Conservation (phyloP, 257 asterid genomes). For the Anisodus acutangulus region DNA sequence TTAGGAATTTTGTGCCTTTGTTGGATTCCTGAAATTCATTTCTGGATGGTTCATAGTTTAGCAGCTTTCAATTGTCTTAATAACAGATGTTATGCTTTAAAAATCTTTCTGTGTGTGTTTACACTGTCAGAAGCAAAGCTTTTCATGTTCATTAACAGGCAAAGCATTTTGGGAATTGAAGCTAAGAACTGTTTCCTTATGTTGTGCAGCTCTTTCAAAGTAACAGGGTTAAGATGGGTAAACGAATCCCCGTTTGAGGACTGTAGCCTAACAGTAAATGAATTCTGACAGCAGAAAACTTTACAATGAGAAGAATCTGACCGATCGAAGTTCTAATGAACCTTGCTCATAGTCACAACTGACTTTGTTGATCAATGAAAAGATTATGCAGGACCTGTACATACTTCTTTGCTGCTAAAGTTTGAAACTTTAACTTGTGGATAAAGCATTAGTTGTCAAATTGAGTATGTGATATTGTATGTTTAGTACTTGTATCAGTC, state of each 20-base stretch:
- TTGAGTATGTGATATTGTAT: background rate
- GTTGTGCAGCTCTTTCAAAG: conserved; percentile 46
- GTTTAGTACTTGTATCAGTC: background rate
- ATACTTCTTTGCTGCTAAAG: background rate
- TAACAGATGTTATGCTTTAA: background rate
- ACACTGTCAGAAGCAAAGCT: background rate
- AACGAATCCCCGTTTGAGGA: conserved; percentile 47
- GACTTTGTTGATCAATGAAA: no score
- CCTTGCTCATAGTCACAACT: no score
- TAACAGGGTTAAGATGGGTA: conserved; percentile 26
- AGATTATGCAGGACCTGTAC: background rate
- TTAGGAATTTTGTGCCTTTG: background rate
- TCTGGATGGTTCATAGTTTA: background rate
- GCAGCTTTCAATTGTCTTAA: background rate
- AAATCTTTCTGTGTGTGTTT: background rate
- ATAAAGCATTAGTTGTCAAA: background rate
- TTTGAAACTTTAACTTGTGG: background rate
- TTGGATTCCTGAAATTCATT: background rate
- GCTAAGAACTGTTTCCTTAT: background rate
- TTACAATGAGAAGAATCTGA: background rate
- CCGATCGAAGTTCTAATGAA: background rate
- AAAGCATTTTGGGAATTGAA: background rate
- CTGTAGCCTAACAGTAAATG: background rate
- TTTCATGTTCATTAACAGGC: background rate
- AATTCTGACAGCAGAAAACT: background rate